Evolutionary conservation across 352 stramenopile genomes (phyloP).

Genomic region (Globisporangium radiosum): DNA sequence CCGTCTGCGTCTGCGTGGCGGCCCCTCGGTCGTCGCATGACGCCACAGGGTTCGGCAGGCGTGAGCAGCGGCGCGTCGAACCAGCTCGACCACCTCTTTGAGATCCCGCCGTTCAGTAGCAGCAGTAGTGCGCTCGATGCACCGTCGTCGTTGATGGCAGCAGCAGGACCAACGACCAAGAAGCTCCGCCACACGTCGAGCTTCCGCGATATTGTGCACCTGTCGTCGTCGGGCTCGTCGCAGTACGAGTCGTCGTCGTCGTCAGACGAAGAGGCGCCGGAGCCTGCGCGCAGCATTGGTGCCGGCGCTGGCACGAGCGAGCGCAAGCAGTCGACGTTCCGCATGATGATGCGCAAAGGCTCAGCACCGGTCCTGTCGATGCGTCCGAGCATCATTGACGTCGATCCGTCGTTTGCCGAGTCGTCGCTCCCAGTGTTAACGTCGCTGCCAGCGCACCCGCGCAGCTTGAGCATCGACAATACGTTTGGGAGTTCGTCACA

Average conservation of each 20-base stretch:
- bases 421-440: slow-evolving; percentile 40
- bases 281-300: slow-evolving; percentile 1
- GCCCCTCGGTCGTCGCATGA: slow-evolving; percentile 37
- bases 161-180: not conserved
- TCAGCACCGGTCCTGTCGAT: slow-evolving; percentile 13
- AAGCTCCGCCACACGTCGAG: slow-evolving; percentile 28
- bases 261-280: slow-evolving; percentile 28
- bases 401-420: slow-evolving; percentile 42
- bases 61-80: slow-evolving; percentile 17
- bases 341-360: slow-evolving; percentile 20
- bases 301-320: not conserved
- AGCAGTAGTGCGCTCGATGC: not conserved
- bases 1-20: slow-evolving; percentile 32
- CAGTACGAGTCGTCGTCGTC: slow-evolving; percentile 44
- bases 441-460: slow-evolving; percentile 27
- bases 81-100: slow-evolving; percentile 11
- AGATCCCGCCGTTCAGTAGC: not conserved
- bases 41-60: slow-evolving; percentile 11
- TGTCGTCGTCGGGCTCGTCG: slow-evolving; percentile 51
- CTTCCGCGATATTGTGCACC: slow-evolving; percentile 37
- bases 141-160: not conserved
- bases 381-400: slow-evolving; percentile 13
- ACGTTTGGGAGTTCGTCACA: slow-evolving; percentile 22
- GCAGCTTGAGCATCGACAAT: slow-evolving; percentile 43
- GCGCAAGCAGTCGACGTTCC: slow-evolving; percentile 2